phyloP scores from a whole-genome alignment of 1,284 basidiomycete species.

The Neotropicomus parvogracilis region DNA sequence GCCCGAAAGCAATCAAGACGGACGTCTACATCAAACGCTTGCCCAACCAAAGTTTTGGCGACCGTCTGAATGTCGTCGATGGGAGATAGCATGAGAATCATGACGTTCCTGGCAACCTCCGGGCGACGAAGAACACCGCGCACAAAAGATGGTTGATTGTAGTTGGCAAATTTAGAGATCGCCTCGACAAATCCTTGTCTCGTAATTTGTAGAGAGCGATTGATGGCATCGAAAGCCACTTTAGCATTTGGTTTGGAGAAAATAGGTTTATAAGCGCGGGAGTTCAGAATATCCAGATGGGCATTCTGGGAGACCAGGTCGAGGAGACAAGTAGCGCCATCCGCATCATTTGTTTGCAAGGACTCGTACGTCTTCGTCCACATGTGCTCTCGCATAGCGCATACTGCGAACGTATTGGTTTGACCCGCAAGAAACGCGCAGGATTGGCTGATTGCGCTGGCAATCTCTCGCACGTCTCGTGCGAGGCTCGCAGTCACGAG shows the following conservation, averaged over 20 bases:
- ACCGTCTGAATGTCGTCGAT: constrained; percentile 68
- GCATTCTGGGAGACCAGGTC: constrained; percentile 54
- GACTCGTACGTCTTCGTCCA: constrained; percentile 69
- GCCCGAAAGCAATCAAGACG: constrained; percentile 83
- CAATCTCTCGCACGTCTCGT: constrained; percentile 44
- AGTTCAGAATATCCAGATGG: constrained; percentile 62
- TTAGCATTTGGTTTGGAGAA: constrained; percentile 34
- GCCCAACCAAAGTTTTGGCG: constrained; percentile 71
- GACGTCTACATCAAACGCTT: constrained; percentile 82
- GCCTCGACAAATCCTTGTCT: constrained; percentile 60
- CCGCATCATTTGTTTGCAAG: constrained; percentile 54
- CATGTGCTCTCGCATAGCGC: constrained; percentile 50
- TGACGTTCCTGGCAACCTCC: constrained; percentile 53
- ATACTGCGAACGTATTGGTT: constrained; percentile 23
- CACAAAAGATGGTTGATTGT: constrained; percentile 48
- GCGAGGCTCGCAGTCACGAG: constrained; percentile 45
- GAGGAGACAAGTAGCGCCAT: constrained; percentile 57
- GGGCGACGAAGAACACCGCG: constrained; percentile 50
- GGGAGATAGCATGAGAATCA: constrained; percentile 77
- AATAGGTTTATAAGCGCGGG: constrained; percentile 44
- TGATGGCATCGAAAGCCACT: constrained; percentile 49
- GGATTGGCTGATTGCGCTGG: constrained; percentile 38
- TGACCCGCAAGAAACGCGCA: constrained; percentile 38
- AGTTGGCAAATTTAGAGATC: constrained; percentile 61
- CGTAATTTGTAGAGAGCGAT: constrained; percentile 52